These are phyloP conservation scores for Euphorbia tirucalli DNA, from an alignment of 345 rosid genomes.

Conservation along the genomic window DNA sequence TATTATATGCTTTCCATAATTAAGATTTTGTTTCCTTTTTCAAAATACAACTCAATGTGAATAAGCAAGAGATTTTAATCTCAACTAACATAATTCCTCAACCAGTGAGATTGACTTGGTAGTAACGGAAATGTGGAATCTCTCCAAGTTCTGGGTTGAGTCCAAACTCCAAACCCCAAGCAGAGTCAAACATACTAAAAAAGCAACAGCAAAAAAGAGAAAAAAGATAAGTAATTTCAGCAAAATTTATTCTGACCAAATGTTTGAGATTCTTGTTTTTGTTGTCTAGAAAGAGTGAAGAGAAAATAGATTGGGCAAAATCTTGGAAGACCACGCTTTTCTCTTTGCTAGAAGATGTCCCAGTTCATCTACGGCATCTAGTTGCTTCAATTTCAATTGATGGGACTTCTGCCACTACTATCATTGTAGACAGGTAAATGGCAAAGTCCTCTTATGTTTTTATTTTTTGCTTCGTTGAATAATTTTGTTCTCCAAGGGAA, in stretches of 20 bases:
- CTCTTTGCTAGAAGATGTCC: conserved; percentile 66
- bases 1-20: neutral
- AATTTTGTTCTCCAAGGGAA: neutral
- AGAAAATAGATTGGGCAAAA: conserved; percentile 58
- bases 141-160: neutral
- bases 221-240: neutral
- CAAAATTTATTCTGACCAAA: neutral
- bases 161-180: neutral
- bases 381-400: conserved; percentile 73
- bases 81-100: neutral
- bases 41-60: no score
- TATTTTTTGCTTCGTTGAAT: neutral
- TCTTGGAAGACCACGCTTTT: conserved; percentile 80
- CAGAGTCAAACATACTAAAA: neutral
- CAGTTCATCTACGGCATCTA: conserved; percentile 48
- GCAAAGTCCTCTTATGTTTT: neutral
- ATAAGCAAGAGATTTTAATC: neutral
- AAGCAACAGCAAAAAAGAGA: neutral
- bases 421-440: conserved; percentile 67
- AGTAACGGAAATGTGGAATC: neutral
- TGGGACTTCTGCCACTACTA: conserved; percentile 92
- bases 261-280: conserved; percentile 36
- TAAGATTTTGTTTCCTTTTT: neutral
- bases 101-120: neutral
- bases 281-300: conserved; percentile 75